Evolutionary conservation across 2,329 filamentous ascomycete species (phyloP), one percentile per base, ranked within the genome.

Genomic region (Penicillium sp.): DNA sequence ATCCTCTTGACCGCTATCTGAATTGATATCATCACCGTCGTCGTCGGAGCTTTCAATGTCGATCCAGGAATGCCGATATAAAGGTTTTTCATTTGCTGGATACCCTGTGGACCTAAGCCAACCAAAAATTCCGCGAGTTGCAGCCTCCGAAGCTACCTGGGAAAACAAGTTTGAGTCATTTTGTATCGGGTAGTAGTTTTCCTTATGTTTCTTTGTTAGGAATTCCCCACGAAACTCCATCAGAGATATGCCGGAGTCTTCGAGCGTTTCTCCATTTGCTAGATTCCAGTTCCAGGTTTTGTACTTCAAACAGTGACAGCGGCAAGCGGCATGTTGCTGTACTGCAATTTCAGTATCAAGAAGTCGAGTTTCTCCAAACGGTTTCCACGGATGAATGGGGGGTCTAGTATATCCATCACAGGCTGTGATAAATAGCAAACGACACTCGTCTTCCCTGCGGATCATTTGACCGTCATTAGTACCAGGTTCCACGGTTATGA

Each of bases 21-120:
- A 54, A 39, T 50, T 38, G 2, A 26, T 26, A 43, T 50, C 35
- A 39, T 34, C 54, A 13, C 47, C 50, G 29, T 58, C 53, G 4
- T 60, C 55, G 29, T 61, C 55, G 26, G 53, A 48, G 48, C 50
- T 44, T 45, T 58, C 53, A 14, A 58, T 42, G 37, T 60, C 58
- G 34, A 60, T 57, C 55, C 58, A 60, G 7, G 55, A 55, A 53
- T 62, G 55, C 48, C 55, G 35, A 32, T 60, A 60, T 47, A 60
- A 20, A 5, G 55, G 16, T 40, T 35, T 58, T 49, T 62, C 58
- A 31, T 53, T 56, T 29, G 13, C 11, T 32, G 55, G 60, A 29
- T 62, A 62, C 22, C 60, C 60, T 42, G 55, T 62, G 18, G 52
- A 58, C 38, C 58, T 50, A 26, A 62, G 38, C 58, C 55, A 60